Evolutionary conservation across 805 yeast genomes (phyloP), one percentile per base, ranked within the genome.

Genomic region (Saccharomycopsis javanensis): DNA sequence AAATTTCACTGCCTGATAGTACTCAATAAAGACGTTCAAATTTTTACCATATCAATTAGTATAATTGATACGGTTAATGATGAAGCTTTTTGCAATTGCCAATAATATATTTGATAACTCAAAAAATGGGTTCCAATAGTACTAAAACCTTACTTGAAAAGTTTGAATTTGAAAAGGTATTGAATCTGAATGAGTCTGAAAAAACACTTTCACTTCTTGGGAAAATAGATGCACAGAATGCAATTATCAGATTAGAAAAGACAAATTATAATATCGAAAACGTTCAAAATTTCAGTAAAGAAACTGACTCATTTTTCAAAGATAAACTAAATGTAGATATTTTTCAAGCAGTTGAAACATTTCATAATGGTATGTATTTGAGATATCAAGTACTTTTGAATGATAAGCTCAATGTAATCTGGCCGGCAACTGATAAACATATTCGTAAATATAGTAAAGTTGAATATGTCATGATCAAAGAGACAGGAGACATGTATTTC

Each of bases 371-470:
- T 64, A 82, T 91, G 1, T 92, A 92, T 66, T 77, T 77, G 60
- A 92, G 98, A 97, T 68, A 79, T 51, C 79, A 80, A 0, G 68
- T 77, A 0, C 62, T 85, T 46, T 88, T 95, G 1, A 77, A 82
- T 0, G 83, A 84, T 15, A 90, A 91, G 65, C 64, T 88, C 56
- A 89, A 85, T 63, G 64, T 92, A 57, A 83, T 92, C 27, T 89
- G 80, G 68, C 99, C 99, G 1, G 98, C 98, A 0, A 86, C 97
- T 0, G 83, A 81, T 52, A 79, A 83, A 3, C 99, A 94, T 67
- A 82, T 94, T 51, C 77, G 77, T 51, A 94, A 94, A 71, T 88
- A 80, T 67, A 74, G 79, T n/a, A 72, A 69, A 13, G 89, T 86
- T 63, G 70, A 69, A n/a, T 64, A 68, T 33, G 89, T 83, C 62